Evolutionary conservation across 805 yeast genomes (phyloP).

Genomic region (Candida piceae): DNA sequence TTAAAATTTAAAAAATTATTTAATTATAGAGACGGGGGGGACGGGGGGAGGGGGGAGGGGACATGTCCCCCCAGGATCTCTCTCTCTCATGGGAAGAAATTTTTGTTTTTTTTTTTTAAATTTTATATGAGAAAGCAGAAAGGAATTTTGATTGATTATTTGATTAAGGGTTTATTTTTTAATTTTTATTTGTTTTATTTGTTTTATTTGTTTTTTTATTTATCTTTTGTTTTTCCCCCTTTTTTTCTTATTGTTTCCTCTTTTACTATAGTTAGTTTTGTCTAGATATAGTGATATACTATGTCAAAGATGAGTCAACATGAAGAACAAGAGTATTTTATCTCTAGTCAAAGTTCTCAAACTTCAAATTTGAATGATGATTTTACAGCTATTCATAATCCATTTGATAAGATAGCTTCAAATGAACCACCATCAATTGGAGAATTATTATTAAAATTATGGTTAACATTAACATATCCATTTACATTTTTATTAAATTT

Average conservation of each 20-base stretch:
- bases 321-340: neutral
- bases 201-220: no score
- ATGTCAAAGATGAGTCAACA: neutral
- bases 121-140: no score
- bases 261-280: no score
- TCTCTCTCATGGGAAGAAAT: no score
- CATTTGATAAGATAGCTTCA: neutral
- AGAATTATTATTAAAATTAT: neutral
- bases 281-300: neutral
- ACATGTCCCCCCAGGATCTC: no score
- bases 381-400: neutral
- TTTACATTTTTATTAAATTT: conserved; percentile 5
- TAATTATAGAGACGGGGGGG: no score
- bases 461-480: conserved; percentile 6
- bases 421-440: neutral
- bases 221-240: neutral
- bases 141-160: no score
- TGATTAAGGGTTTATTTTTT: no score
- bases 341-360: neutral
- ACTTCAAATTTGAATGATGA: neutral
- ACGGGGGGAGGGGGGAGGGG: no score
- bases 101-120: no score
- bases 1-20: no score
- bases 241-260: neutral
- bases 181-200: no score